Conservation (phyloP, 306 rosid species). For the Lathyrus oleraceus region DNA sequence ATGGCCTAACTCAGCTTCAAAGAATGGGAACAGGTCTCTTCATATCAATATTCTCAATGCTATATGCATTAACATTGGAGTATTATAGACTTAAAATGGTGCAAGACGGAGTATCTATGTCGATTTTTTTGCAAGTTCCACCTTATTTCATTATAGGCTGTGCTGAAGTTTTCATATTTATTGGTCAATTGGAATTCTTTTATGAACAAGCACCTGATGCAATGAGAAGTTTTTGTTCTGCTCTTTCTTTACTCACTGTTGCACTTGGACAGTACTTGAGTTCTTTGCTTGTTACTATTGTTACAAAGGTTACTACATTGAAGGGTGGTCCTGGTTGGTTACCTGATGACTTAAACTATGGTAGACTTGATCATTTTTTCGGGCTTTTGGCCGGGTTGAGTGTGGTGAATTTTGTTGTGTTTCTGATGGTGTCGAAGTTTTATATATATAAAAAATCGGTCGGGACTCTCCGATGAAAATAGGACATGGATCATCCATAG, state of each 20-base stretch:
- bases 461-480: slow-evolving; percentile 34
- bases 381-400: slow-evolving; percentile 69
- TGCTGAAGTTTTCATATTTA: not conserved
- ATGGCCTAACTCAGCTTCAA: slow-evolving; percentile 80
- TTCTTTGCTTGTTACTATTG: slow-evolving; percentile 66
- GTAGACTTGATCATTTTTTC: slow-evolving; percentile 73
- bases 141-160: not conserved
- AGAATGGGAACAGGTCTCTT: slow-evolving; percentile 82
- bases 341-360: slow-evolving; percentile 69
- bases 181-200: not conserved
- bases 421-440: slow-evolving; percentile 49
- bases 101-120: slow-evolving; percentile 18
- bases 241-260: slow-evolving; percentile 66
- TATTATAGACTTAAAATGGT: slow-evolving; percentile 53
- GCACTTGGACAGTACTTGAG: slow-evolving; percentile 78
- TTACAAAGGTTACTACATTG: slow-evolving; percentile 47
- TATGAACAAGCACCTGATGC: slow-evolving; percentile 73
- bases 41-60: slow-evolving; percentile 70
- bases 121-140: slow-evolving; percentile 4
- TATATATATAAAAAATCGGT: slow-evolving; percentile 58
- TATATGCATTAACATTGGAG: slow-evolving; percentile 61
- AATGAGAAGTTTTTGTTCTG: slow-evolving; percentile 80
- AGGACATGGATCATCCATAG: not conserved
- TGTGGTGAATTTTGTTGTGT: slow-evolving; percentile 55
- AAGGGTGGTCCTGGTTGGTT: slow-evolving; percentile 79